Base-by-base conservation (phyloP, 345 rosid species). In the Aurinia saxatilis region DNA sequence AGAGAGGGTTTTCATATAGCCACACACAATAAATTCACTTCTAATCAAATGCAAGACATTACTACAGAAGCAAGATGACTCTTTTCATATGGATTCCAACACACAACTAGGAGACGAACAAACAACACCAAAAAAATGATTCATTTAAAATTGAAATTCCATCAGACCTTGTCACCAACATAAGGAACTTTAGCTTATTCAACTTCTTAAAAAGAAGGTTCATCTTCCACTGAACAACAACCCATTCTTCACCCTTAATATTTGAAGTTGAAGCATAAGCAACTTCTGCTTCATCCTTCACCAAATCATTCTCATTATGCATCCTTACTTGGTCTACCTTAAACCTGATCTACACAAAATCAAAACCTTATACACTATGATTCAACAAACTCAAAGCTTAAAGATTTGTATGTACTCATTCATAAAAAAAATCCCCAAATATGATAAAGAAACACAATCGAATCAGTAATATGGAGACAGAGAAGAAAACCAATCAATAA, bases 161-260 rank as follows among this genome's bases (percentile, higher is more conserved):
- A 18, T 49, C 80, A 8, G 67, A 68, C 97, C 96, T 90, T 93
- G 54, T 93, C 92, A 40, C 90, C 95, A 16, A 93, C 88, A 51
- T 81, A 90, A 5, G 92, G 86, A 55, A 81, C 51, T 66, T 89
- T 87, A 29, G 84, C 74, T 35, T 85, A 71, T 68, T 86, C 90
- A 31, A 70, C 82, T 2, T 79, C 75, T 50, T 63, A 72, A 60
- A 86, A 80, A 45, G 80, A 73, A 12, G 82, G 78, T 62, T 88
- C 64, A 59, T 84, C 91, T n/a, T 80, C 84, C 44, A 80, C 75
- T 14, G 63, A 76, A 37, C 69, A 79, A 63, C 18, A 67, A 4
- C 70, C 87, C 90, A 83, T 39, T 75, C 72, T 10, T 64, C 78
- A 63, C 55, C 49, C 5, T 79, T 79, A 29, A 72, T 17, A 8